Percentiles rank a stretch among this genome's conserved stretches.
Conservation (phyloP, 306 rosid species). For the Amphicarpaea edgeworthii region DNA sequence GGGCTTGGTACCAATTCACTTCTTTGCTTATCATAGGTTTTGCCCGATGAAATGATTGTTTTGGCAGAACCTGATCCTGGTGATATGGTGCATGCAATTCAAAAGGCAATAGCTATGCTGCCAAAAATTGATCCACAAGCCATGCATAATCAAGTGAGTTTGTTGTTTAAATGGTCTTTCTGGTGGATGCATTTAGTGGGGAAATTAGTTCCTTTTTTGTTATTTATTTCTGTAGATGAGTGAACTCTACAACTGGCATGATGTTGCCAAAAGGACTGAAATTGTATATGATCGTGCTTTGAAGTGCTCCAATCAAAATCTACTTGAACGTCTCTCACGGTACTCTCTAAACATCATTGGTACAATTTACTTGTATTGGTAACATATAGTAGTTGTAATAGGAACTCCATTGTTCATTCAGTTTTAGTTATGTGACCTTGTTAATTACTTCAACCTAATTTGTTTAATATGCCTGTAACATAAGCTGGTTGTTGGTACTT, state of each 20-base stretch:
- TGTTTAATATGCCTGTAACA: conserved; percentile 30
- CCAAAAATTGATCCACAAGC: conserved; percentile 82
- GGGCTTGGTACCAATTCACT: conserved; percentile 37
- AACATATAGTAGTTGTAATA: conserved; percentile 10
- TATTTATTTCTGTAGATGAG: conserved; percentile 58
- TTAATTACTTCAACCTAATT: conserved; percentile 15
- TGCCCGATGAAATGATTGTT: conserved; percentile 93
- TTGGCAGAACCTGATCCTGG: conserved; percentile 88
- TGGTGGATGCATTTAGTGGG: conserved; percentile 32
- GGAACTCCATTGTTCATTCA: conserved; percentile 16
- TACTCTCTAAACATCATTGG: conserved; percentile 45
- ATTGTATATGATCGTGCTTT: conserved; percentile 85
- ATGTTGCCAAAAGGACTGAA: conserved; percentile 88
- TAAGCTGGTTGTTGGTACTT: conserved; percentile 13
- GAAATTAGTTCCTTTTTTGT: conserved; percentile 26
- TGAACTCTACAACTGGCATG: conserved; percentile 89
- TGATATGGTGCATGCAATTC: conserved; percentile 85
- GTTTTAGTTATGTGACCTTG: conserved; percentile 16
- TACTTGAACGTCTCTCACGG: conserved; percentile 76
- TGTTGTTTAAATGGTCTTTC: conserved; percentile 36
- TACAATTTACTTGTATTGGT: conserved; percentile 27
- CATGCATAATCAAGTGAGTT: conserved; percentile 88
- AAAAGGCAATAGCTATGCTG: conserved; percentile 73
- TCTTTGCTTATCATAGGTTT: conserved; percentile 73
- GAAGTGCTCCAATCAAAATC: conserved; percentile 75